Conservation (phyloP, 805 yeast genomes). For the Sugiyamaella chiloensis region DNA sequence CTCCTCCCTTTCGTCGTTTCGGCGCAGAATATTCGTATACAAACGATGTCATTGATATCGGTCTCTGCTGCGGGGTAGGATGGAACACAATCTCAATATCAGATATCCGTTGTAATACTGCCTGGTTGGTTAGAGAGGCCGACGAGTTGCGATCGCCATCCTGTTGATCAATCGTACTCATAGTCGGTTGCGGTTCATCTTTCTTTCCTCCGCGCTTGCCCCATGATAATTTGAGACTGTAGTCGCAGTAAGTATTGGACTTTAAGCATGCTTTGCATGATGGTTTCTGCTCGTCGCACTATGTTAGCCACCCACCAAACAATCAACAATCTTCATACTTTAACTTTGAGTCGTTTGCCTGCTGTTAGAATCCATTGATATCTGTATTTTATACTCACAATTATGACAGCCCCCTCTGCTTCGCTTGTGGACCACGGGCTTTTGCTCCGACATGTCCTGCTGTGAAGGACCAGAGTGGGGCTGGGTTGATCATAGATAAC, state of each 20-base stretch:
- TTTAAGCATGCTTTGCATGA: slow-evolving; percentile 54
- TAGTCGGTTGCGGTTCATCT: neutral
- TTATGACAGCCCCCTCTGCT: slow-evolving; percentile 29
- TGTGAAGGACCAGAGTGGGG: too few species aligned
- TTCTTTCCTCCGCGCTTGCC: slow-evolving; percentile 62
- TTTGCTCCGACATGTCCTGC: too few species aligned
- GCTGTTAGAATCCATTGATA: too few species aligned
- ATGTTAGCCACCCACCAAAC: slow-evolving; percentile 23
- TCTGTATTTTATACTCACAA: slow-evolving; percentile 25
- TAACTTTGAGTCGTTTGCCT: slow-evolving; percentile 26
- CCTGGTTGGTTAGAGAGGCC: slow-evolving; percentile 12
- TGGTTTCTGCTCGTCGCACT: slow-evolving; percentile 71
- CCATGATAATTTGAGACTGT: slow-evolving; percentile 63
- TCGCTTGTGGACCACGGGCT: slow-evolving; percentile 19
- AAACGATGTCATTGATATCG: slow-evolving; percentile 11
- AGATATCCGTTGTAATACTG: slow-evolving; percentile 12
- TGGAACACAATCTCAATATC: slow-evolving; percentile 15
- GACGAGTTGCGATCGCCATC: neutral
- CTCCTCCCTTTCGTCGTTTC: slow-evolving; percentile 1
- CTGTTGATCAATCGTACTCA: neutral
- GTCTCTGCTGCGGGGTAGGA: slow-evolving; percentile 24
- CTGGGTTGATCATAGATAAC: too few species aligned
- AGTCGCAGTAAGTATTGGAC: slow-evolving; percentile 52
- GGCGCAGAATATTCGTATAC: slow-evolving; percentile 2
- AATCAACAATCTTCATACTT: slow-evolving; percentile 11